Evolutionary conservation across 768 basidiomycete genomes (phyloP), one percentile per base, ranked within the genome.

Genomic region (Podaxis sp.): DNA sequence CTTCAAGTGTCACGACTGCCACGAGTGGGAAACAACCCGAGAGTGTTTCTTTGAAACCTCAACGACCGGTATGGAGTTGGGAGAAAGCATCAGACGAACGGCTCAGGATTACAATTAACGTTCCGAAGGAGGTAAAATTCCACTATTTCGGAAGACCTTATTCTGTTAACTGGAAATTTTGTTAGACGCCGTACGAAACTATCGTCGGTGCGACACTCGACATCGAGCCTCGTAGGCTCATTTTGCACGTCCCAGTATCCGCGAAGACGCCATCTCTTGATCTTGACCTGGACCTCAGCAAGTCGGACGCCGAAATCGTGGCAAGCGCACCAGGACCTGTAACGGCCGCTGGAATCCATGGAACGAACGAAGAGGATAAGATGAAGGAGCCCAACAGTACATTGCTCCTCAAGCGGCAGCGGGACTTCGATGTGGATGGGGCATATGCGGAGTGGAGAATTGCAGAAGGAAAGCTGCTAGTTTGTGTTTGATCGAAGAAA

Each of bases 391-490:
- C 72, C 15, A 72, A 68, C 33, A 73, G 70, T 42, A 69, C 69
- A 3, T 69, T 89, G 56, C 73, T 70, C 62, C 77, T 91, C 40
- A 89, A 89, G 67, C 80, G 84, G 48, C 79, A 82, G 68, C 76
- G 85, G 4, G 77, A 80, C 42, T 78, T 92, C 15, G 80, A 89
- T 61, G 83, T 90, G 0, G 87, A 90, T 24, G 71, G 68, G 2
- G 89, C 89, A 0, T 75, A 70, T 52, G 89, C 88, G 6, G 86
- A 90, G 70, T 93, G 91, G 90, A 79, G 76, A 38, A 79, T 90
- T 22, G 82, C 75, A 5, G 82, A 87, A 52, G 77, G 75, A 7
- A 64, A 74, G 51, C 70, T 92, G 56, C 71, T 85, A 4, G 68
- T 90, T 13, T 69, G 73, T 54, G 80, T 72, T 7, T 81, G 66